Base-by-base conservation (phyloP, 2,329 filamentous ascomycete genomes). In the Drechslerella stenobrocha region DNA sequence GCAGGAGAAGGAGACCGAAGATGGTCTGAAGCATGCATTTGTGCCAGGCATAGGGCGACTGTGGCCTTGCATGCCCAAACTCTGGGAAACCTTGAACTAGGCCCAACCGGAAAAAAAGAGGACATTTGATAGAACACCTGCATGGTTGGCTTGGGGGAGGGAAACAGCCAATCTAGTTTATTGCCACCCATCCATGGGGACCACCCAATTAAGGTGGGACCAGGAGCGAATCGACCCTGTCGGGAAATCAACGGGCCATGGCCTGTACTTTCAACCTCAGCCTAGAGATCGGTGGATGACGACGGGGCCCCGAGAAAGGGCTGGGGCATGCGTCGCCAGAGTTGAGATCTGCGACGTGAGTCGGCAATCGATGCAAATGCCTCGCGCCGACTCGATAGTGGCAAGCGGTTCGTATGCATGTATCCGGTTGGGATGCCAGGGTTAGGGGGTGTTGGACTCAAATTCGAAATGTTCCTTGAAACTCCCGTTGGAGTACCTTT, bases 281-380 rank as follows among this genome's bases (percentile, higher is more conserved):
- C 18, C 6, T 26, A 15, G 34, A 13, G 45, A 46, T 34, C 9
- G 50, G 18, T 20, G 28, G n/a, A 34, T 40, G 55, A 67, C 60
- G 60, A 67, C n/a, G n/a, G n/a, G 63, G 50, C 34, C 47, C 37
- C 37, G 18, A 22, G 26, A 30, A 37, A 34, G 51, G 20, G 53
- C 48, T 58, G 44, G 52, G 37, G 37, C 24, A 22, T 20, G 48
- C 23, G 28, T 13, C 15, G 45, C 30, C 46, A 23, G 22, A 48
- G 35, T 59, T 32, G 52, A 55, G 63, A 67, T 67, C 55, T 60
- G 50, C 63, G 37, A 48, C 32, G 60, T 60, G 11, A 34, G 28
- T 67, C 63, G 63, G 50, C 59, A 67, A 67, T 67, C 63, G 37
- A 42, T 42, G 37, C 15, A 18, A 42, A 58, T 55, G 52, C 46